These are phyloP conservation scores for Trichophyton equinum DNA, from an alignment of 2,329 filamentous ascomycete genomes.

Conservation along the genomic window DNA sequence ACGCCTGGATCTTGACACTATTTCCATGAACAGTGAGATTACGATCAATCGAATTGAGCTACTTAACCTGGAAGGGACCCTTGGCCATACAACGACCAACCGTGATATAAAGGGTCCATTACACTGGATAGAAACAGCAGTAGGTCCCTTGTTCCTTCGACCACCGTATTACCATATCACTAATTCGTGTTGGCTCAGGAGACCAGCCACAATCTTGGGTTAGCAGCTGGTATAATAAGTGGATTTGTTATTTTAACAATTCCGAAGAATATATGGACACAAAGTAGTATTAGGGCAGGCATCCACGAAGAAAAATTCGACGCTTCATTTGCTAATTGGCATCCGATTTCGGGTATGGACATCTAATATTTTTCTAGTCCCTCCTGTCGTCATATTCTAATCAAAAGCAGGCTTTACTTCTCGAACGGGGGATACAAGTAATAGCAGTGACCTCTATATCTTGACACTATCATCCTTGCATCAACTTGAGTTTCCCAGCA, in stretches of 20 bases:
- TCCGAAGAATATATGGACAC: not conserved
- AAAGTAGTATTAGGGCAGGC: not conserved
- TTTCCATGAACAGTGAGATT: not conserved
- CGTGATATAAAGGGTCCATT: conserved; percentile 6
- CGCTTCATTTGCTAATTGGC: not conserved
- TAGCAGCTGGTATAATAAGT: conserved; percentile 5
- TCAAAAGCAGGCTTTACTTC: not conserved
- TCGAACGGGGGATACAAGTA: not conserved
- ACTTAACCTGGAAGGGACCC: not conserved
- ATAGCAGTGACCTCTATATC: not conserved
- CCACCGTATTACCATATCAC: not conserved
- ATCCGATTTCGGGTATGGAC: not conserved
- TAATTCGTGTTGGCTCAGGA: not conserved
- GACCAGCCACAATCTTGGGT: not conserved
- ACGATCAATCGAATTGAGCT: not conserved
- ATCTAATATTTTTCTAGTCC: not conserved
- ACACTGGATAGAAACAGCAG: not conserved
- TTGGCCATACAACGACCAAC: not conserved
- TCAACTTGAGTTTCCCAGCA: not conserved
- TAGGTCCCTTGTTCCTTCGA: not conserved
- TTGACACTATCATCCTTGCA: not conserved
- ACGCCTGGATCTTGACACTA: not conserved
- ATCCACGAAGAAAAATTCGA: not conserved
- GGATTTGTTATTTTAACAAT: not conserved
- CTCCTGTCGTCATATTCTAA: not conserved